phyloP scores from a whole-genome alignment of 345 rosid genomes.

The Dovyalis caffra region DNA sequence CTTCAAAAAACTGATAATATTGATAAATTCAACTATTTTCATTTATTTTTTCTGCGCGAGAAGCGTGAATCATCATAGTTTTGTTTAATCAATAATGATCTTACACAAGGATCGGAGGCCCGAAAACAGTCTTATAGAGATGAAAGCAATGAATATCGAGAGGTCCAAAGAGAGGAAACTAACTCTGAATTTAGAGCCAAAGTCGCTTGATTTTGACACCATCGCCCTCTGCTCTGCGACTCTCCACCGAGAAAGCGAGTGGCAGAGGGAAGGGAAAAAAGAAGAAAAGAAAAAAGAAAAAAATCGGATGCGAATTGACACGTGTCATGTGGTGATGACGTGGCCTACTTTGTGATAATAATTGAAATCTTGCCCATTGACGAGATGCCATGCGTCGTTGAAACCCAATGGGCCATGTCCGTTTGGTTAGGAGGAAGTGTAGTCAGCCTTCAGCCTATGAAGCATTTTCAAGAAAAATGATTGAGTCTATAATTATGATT shows the following conservation, averaged over 20 bases:
- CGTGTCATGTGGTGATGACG: conserved; percentile 25
- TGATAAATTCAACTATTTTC: not conserved
- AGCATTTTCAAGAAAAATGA: too few relatives aligned
- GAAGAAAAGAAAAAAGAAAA: not conserved
- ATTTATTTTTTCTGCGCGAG: not conserved
- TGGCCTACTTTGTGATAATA: not conserved
- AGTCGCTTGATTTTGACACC: conserved; percentile 47
- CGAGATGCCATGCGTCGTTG: not conserved
- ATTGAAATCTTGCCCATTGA: not conserved
- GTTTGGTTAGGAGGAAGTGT: not conserved
- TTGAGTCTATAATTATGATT: too few relatives aligned
- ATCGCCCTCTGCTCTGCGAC: conserved; percentile 28
- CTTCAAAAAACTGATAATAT: not conserved
- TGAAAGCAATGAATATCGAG: conserved; percentile 1
- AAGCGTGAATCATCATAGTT: not conserved
- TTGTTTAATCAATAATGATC: not conserved
- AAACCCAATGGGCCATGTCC: not conserved
- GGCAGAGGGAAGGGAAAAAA: not conserved
- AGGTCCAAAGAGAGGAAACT: conserved; percentile 20
- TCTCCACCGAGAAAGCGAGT: conserved; percentile 1
- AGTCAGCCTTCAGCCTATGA: too few relatives aligned
- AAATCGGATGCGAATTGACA: conserved; percentile 9
- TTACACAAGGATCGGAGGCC: not conserved
- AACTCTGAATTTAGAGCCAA: conserved; percentile 41
- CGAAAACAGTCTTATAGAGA: not conserved